Base-by-base conservation (phyloP, 805 yeast genomes). In the Ogataea saltuana region DNA sequence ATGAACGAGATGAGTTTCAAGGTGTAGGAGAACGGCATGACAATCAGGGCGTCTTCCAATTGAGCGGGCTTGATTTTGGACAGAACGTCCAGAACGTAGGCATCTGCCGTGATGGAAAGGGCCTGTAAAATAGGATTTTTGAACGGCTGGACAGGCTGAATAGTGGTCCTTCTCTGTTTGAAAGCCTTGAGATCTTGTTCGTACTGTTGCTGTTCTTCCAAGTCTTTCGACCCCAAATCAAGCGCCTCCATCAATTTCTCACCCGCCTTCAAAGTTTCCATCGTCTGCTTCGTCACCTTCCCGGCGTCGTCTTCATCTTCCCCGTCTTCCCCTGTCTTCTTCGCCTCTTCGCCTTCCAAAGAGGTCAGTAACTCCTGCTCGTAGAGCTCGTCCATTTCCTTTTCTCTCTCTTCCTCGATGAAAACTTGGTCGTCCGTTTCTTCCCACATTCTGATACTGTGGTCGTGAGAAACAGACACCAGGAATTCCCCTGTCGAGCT, bases 381-480 rank as follows among this genome's bases (percentile, higher is more conserved):
- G 59, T 90, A 88, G 44, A 83, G 69, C 63, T 90, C 96, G 62
- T 93, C 99, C 78, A 89, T 73, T 64, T 93, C 99, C 64, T 85
- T 87, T 62, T 93, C 99, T 45, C 93, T 76, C 68, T 93, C 99
- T 71, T 93, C 99, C 64, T 93, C 97, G 47, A 93, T 67, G 61
- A 93, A 93, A n/a, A 93, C 93, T 55, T 91, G 90, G 62, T 93
- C 99, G 41, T 86, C 93, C 4, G 95, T 86, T 62, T 88, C 89
- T 46, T 76, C 76, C 99, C 99, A 93, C n/a, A 90, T 66, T 62
- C 99, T 76, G 37, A 91, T 80, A 57, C 95, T 83, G 60, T 88
- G 95, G 63, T 93, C 99, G 62, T 93, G 99, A 5, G 97, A 83
- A 1, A 90, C 83, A 13, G 95, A 77, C 4, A 87, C 83, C 50